Conservation (phyloP, 768 basidiomycete genomes). For the Calocera viscosa region DNA sequence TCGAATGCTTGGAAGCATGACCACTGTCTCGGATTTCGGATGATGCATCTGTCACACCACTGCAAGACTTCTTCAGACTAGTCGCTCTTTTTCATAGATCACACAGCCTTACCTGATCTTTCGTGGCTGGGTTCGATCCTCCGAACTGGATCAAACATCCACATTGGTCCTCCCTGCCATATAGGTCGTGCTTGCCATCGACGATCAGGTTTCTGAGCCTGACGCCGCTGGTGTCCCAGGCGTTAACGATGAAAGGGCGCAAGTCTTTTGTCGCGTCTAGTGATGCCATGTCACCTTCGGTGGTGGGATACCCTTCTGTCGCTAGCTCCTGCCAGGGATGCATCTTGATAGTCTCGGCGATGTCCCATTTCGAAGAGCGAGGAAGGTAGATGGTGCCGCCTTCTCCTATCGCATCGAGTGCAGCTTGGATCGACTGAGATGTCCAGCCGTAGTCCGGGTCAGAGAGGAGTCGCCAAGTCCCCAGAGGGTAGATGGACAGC, state of each 20-base stretch:
- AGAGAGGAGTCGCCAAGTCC: not conserved
- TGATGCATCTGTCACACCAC: conserved; percentile 19
- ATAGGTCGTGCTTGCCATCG: conserved; percentile 20
- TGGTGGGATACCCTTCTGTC: conserved; percentile 19
- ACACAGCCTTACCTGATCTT: not conserved
- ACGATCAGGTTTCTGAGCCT: conserved; percentile 18
- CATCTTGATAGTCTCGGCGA: conserved; percentile 15
- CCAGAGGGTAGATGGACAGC: conserved; percentile 11
- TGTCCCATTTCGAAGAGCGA: conserved; percentile 14
- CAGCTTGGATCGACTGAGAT: conserved; percentile 16
- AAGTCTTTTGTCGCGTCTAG: conserved; percentile 18
- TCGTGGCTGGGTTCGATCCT: not conserved
- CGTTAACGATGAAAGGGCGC: conserved; percentile 14
- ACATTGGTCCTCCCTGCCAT: conserved; percentile 16
- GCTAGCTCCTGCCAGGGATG: conserved; percentile 19
- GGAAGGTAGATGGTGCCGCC: conserved; percentile 20
- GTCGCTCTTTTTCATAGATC: not conserved
- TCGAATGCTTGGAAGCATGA: conserved; percentile 21
- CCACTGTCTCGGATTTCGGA: conserved; percentile 21
- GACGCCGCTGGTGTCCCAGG: conserved; percentile 14
- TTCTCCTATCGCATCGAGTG: conserved; percentile 18
- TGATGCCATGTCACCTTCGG: conserved; percentile 17
- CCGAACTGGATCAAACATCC: conserved; percentile 21
- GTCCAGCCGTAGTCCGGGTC: conserved; percentile 8
- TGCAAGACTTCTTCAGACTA: not conserved